Evolutionary conservation across 1,284 basidiomycete genomes (phyloP), one percentile per base, ranked within the genome.

Genomic region (Serendipita sp.): DNA sequence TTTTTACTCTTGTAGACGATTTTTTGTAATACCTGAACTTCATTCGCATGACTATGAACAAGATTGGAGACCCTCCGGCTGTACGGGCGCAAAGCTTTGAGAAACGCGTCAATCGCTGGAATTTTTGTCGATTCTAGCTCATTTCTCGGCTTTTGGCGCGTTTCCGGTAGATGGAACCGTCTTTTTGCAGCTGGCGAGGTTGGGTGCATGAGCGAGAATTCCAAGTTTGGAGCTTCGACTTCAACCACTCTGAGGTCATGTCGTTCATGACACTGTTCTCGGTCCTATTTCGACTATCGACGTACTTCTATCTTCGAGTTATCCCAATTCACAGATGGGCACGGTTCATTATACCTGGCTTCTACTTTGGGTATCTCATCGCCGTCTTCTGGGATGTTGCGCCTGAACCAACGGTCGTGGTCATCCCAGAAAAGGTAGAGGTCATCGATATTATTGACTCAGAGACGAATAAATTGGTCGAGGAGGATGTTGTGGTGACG

Each of bases 1-100:
- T 58, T 58, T 35, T 34, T 58, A 32, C 34, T 58, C 53, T 58
- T 58, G 53, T 58, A 58, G 53, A 58, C 29, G 12, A 58, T 58
- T 32, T 29, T 58, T 58, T 58, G 29, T 30, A 58, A 8, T 6
- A 32, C 10, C 29, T 26, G 26, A 10, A 35, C 34, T 35, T 58
- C 53, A 30, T 26, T n/a, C n/a, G 53, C 53, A 58, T 58, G 53
- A n/a, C 26, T 34, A n/a, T 30, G 22, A 32, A 32, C 17, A 22
- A 32, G 22, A 30, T 22, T 30, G 53, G 53, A 8, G 29, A 58
- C 8, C 32, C 32, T 58, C n/a, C 53, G 12, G 17, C 17, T 58
- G 32, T n/a, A 10, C 17, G n/a, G 22, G 6, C 53, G 53, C 15
- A 58, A 32, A n/a, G 17, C 4, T 32, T 58, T 58, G 26, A 58